These are phyloP conservation scores for Raphidocelis subcapitata DNA, from an alignment of 139 green algal genomes.

Conservation along the genomic window DNA sequence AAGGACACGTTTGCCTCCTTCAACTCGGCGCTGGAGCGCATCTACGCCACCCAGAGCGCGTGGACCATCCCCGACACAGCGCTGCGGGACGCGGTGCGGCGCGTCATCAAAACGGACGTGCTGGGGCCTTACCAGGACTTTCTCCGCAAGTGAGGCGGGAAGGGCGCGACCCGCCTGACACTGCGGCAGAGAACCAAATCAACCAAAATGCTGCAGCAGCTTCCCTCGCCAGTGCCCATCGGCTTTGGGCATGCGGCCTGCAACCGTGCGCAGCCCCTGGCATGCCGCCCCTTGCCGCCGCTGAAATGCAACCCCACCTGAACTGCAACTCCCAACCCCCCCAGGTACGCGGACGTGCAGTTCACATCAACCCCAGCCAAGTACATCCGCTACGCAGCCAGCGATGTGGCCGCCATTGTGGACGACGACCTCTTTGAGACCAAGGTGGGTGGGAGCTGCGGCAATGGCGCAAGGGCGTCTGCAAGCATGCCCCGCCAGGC, in stretches of 20 bases:
- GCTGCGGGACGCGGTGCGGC: constrained; percentile 34
- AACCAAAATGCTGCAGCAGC: not conserved
- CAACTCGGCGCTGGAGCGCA: constrained; percentile 29
- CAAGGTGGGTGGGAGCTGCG: not conserved
- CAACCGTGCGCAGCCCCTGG: too few species aligned
- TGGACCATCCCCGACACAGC: constrained; percentile 51
- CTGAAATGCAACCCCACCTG: constrained; percentile 6
- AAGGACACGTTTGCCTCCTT: constrained; percentile 23
- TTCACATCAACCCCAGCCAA: constrained; percentile 39
- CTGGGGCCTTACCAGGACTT: constrained; percentile 35
- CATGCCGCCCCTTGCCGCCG: not conserved
- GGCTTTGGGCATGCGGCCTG: too few species aligned
- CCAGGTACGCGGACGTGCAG: constrained; percentile 33
- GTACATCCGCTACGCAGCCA: constrained; percentile 32
- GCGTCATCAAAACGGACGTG: constrained; percentile 43
- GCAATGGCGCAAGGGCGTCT: not conserved
- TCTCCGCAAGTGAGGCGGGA: constrained; percentile 6
- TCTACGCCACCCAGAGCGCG: constrained; percentile 31
- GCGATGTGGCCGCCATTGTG: constrained; percentile 18
- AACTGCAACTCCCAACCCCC: not conserved
- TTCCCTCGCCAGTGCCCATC: constrained; percentile 11
- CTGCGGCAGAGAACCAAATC: not conserved
- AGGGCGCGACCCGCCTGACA: constrained; percentile 6
- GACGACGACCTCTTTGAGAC: constrained; percentile 29
- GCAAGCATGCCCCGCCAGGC: too few species aligned